Percentiles rank a stretch among this genome's conserved stretches.
Evolutionary conservation across 306 rosid genomes (phyloP).

Genomic region (Luffa aegyptiaca): DNA sequence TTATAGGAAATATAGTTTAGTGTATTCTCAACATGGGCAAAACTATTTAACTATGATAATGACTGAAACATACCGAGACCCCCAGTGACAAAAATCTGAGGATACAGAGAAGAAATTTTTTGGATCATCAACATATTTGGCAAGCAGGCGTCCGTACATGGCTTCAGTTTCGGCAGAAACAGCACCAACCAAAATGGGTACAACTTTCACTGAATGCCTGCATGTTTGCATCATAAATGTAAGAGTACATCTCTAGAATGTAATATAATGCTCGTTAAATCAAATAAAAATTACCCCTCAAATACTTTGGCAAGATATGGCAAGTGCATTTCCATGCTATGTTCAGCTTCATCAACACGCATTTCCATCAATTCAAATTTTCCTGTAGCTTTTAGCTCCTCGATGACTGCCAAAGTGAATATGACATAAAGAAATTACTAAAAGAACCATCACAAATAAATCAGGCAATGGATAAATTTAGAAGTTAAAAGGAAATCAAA

Average conservation of each 20-base stretch:
- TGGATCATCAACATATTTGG: slow-evolving; percentile 78
- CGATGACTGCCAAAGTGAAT: slow-evolving; percentile 40
- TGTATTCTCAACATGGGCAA: background rate
- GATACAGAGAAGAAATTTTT: slow-evolving; percentile 71
- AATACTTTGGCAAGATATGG: slow-evolving; percentile 96
- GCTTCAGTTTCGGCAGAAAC: slow-evolving; percentile 68
- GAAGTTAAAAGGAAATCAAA: background rate
- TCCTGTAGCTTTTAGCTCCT: slow-evolving; percentile 82
- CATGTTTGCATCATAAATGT: slow-evolving; percentile 32
- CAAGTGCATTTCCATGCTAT: slow-evolving; percentile 99
- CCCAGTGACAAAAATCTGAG: slow-evolving; percentile 99
- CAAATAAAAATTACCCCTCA: slow-evolving; percentile 52
- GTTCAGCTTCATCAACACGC: slow-evolving; percentile 87
- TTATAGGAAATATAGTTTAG: background rate
- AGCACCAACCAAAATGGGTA: slow-evolving; percentile 91
- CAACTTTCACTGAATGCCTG: slow-evolving; percentile 76
- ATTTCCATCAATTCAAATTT: slow-evolving; percentile 77
- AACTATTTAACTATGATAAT: background rate
- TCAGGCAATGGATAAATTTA: background rate
- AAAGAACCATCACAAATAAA: background rate
- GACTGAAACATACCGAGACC: slow-evolving; percentile 54
- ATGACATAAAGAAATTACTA: background rate
- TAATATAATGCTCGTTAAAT: background rate
- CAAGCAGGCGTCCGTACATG: slow-evolving; percentile 65
- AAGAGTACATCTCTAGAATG: slow-evolving; percentile 14